Evolutionary conservation across 2,329 filamentous ascomycete genomes (phyloP).

Genomic region (Basipetospora sp.): DNA sequence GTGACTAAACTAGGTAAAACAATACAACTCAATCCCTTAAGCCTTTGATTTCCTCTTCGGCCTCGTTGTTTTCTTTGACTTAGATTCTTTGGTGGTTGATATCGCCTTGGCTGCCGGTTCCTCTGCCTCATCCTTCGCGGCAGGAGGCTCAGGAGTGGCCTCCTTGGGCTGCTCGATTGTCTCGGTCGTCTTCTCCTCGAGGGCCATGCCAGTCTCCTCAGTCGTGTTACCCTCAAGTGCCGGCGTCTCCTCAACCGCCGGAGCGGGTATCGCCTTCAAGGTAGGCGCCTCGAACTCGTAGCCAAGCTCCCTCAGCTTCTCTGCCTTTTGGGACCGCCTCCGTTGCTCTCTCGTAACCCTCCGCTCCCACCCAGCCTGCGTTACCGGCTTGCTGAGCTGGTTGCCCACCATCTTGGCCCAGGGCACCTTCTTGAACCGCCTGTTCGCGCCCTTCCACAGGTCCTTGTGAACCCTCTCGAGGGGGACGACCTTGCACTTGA

Average conservation of each 20-base stretch:
- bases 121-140: conserved; percentile 13
- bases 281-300: conserved; percentile 69
- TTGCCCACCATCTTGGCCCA: conserved; percentile 74
- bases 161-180: conserved; percentile 17
- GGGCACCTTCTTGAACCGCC: conserved; percentile 75
- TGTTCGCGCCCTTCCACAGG: conserved; percentile 81
- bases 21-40: conserved; percentile 6
- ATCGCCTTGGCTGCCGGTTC: conserved; percentile 10
- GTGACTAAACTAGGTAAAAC: conserved; percentile 8
- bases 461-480: conserved; percentile 63
- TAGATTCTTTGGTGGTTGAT: conserved; percentile 21
- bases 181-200: conserved; percentile 22
- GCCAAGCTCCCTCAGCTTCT: conserved; percentile 63
- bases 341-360: conserved; percentile 59
- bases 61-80: conserved; percentile 19
- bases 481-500: conserved; percentile 72
- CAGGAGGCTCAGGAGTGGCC: conserved; percentile 12
- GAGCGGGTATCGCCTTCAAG: conserved; percentile 43
- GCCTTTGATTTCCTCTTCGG: conserved; percentile 13
- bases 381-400: conserved; percentile 56
- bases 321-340: conserved; percentile 51
- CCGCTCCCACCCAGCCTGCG: conserved; percentile 64
- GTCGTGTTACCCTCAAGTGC: conserved; percentile 23
- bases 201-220: conserved; percentile 17
- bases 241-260: conserved; percentile 22